These are phyloP conservation scores for Dipodascus albidus DNA, from an alignment of 805 yeast species.

Conservation along the genomic window DNA sequence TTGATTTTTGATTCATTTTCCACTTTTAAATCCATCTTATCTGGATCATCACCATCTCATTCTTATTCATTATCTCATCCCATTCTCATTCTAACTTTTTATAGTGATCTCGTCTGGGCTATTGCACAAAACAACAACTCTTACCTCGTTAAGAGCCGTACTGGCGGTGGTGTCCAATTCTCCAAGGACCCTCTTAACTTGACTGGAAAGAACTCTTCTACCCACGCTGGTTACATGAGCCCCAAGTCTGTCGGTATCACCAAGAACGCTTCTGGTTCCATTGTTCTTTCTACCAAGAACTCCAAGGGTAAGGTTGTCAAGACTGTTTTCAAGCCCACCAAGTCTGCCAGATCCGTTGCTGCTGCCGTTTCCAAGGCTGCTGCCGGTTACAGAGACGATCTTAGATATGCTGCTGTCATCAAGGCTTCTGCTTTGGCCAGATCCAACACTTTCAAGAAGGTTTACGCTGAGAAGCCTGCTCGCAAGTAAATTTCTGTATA, in stretches of 20 bases:
- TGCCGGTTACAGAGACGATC: slow-evolving; percentile 38
- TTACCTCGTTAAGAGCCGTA: slow-evolving; percentile 36
- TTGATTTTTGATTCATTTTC: no score
- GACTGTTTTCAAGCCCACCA: slow-evolving; percentile 32
- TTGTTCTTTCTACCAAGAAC: slow-evolving; percentile 33
- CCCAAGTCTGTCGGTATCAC: slow-evolving; percentile 38
- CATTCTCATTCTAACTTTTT: background rate
- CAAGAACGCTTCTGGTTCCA: slow-evolving; percentile 26
- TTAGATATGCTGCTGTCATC: slow-evolving; percentile 37
- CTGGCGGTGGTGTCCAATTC: slow-evolving; percentile 30
- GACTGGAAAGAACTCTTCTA: slow-evolving; percentile 34
- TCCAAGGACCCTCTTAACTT: slow-evolving; percentile 42
- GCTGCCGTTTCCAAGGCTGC: slow-evolving; percentile 34
- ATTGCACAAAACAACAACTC: slow-evolving; percentile 36
- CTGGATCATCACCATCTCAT: no score
- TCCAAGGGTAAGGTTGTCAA: slow-evolving; percentile 31
- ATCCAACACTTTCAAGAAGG: slow-evolving; percentile 29
- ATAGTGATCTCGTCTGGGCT: slow-evolving; percentile 39
- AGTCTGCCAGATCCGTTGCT: slow-evolving; percentile 33
- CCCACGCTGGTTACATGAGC: slow-evolving; percentile 38
- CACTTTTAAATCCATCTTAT: no score
- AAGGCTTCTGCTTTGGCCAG: slow-evolving; percentile 36
- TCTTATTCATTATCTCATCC: no score
- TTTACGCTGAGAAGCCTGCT: slow-evolving; percentile 3
- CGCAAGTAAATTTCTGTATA: slow-evolving; percentile 1